phyloP scores from a whole-genome alignment of 441 rosid genomes.

The Populus hybrid region DNA sequence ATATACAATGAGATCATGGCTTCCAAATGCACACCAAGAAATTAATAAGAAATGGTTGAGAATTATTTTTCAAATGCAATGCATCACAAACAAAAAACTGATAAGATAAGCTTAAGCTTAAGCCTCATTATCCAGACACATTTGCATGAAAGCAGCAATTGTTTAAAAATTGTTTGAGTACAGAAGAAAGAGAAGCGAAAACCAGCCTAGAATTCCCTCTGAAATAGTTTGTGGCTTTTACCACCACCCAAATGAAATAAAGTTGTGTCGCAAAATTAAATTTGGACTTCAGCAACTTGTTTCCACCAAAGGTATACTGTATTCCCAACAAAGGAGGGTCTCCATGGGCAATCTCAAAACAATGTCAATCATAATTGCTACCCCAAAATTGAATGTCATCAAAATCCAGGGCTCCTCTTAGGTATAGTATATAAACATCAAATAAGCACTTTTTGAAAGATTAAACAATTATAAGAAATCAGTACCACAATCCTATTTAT shows the following conservation, averaged over 20 bases:
- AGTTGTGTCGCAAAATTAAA: neutral
- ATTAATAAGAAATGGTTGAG: neutral
- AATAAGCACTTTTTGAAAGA: neutral
- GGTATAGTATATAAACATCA: neutral
- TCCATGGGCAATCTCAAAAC: neutral
- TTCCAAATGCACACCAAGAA: neutral
- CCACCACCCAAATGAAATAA: neutral
- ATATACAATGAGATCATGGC: neutral
- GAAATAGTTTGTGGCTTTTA: neutral
- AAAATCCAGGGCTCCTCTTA: neutral
- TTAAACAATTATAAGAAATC: neutral
- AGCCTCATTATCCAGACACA: too few species aligned
- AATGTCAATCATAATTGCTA: neutral
- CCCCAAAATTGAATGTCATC: neutral
- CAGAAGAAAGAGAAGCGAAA: neutral
- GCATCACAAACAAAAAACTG: neutral
- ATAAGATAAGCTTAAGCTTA: neutral
- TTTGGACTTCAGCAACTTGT: neutral
- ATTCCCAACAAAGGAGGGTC: neutral
- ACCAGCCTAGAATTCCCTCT: neutral
- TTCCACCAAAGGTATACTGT: neutral
- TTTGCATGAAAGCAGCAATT: too few species aligned
- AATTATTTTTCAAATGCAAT: neutral
- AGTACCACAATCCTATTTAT: neutral
- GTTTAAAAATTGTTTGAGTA: too few species aligned